Conservation (phyloP, 169 alveolate species). For the Babesia sp. region DNA sequence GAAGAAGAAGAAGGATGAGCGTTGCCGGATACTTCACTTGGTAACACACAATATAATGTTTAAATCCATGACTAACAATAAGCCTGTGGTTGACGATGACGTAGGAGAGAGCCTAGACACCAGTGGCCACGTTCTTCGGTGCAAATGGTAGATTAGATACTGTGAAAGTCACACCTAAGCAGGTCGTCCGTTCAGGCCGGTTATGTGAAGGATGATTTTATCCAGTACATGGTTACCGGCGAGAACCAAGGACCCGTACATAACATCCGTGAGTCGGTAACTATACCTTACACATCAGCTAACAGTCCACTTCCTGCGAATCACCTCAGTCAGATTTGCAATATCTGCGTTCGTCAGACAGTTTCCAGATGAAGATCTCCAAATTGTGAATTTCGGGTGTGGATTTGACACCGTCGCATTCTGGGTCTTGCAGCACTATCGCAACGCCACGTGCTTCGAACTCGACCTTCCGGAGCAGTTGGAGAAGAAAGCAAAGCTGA, state of each 20-base stretch:
- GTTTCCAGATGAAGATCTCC: slow-evolving; percentile 37
- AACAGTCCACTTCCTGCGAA: slow-evolving; percentile 33
- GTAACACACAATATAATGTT: neutral
- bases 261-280: slow-evolving; percentile 26
- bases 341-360: slow-evolving; percentile 16
- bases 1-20: slow-evolving; percentile 15
- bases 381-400: slow-evolving; percentile 62
- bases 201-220: slow-evolving; percentile 50
- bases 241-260: slow-evolving; percentile 4
- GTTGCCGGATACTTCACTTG: neutral
- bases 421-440: slow-evolving; percentile 25
- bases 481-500: slow-evolving; percentile 21
- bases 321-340: slow-evolving; percentile 7
- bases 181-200: slow-evolving; percentile 48
- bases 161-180: neutral
- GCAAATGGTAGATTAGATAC: slow-evolving; percentile 18
- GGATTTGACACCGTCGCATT: slow-evolving; percentile 61
- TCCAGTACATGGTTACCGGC: slow-evolving; percentile 10
- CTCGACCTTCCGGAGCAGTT: slow-evolving; percentile 40
- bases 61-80: neutral
- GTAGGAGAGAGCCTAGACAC: neutral
- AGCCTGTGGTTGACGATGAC: neutral
- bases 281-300: neutral
- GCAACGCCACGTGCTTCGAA: slow-evolving; percentile 43
- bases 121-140: slow-evolving; percentile 19